These are phyloP conservation scores for Cyathus striatus DNA, from an alignment of 768 basidiomycete species.

Conservation along the genomic window DNA sequence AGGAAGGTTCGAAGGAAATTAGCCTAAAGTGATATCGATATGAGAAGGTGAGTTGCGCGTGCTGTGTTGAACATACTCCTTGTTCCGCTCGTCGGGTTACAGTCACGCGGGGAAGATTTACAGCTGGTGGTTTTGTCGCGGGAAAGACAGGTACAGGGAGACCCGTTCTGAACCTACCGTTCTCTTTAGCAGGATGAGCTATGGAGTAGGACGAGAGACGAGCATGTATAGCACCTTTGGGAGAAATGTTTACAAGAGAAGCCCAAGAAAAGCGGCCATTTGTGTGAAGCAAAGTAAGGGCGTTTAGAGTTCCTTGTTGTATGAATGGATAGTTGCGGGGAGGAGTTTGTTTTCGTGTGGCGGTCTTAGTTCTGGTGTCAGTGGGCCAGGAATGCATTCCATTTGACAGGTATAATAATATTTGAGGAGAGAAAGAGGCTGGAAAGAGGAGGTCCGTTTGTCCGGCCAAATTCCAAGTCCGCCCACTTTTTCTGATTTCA, in stretches of 20 bases:
- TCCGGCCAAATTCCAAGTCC: constrained; percentile 17
- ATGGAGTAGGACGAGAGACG: too few species aligned
- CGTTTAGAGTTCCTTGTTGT: constrained; percentile 50
- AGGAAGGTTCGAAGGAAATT: constrained; percentile 67
- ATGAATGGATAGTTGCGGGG: constrained; percentile 46
- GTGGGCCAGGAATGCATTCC: constrained; percentile 78
- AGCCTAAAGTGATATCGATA: constrained; percentile 40
- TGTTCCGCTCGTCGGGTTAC: constrained; percentile 55
- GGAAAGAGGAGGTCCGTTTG: background rate
- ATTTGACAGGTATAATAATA: constrained; percentile 40
- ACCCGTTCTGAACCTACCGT: constrained; percentile 15
- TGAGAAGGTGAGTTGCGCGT: background rate
- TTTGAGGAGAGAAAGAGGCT: background rate
- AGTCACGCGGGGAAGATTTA: constrained; percentile 22
- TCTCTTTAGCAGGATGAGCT: too few species aligned
- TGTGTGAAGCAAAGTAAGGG: constrained; percentile 46
- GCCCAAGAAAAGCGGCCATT: constrained; percentile 49
- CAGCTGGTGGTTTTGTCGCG: constrained; percentile 38
- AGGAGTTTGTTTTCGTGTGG: too few species aligned
- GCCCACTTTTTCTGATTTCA: constrained; percentile 8
- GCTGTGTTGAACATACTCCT: constrained; percentile 48
- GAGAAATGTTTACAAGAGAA: constrained; percentile 24
- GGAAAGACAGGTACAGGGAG: constrained; percentile 49
- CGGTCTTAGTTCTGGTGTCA: constrained; percentile 38
- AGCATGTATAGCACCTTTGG: constrained; percentile 3